Base-by-base conservation (phyloP, 768 basidiomycete species). In the Suillus subaureus region DNA sequence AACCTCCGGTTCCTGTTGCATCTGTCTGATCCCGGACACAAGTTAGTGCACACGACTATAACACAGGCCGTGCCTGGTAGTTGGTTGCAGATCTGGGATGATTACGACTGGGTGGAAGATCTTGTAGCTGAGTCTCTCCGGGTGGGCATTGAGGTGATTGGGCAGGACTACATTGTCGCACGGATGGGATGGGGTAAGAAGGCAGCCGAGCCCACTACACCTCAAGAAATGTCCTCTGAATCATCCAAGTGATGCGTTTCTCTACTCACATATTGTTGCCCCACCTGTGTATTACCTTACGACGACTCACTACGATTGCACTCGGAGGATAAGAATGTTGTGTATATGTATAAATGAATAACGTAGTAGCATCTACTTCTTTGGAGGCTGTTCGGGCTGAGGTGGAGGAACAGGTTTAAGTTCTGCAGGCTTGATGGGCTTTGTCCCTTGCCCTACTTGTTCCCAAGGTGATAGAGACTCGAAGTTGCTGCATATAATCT, bases 101-200 rank as follows among this genome's bases (percentile, higher is more conserved):
- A 89, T 68, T 92, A 94, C 74, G 90, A 93, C 52, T 97, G 97
- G 97, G 96, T 99, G 15, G 97, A 99, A 77, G 96, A 99, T 73
- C 76, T 92, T 45, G 85, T 98, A 67, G 96, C 96, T 5, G 97
- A 98, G 71, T 86, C 88, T 0, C 78, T 99, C 65, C 81, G 93
- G 64, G 81, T 94, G 16, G 93, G 91, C 9, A 87, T 97, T 35
- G 96, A 98, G 79, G 87, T 96, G 21, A 80, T 98, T 66, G 95
- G 95, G 2, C 96, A 98, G 78, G 94, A 97, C 72, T 96, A 96
- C 72, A 82, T 96, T 16, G 92, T 90, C 49, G 83, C 87, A 40
- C 81, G 94, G 65, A 96, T 96, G 94, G 89, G 93, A 2, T 95
- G 93, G 91, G 83, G 76, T 12, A 81, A 77, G 42, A 83, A 80